Evolutionary conservation across 306 rosid species (phyloP).

Genomic region (Oemleria cerasiformis): DNA sequence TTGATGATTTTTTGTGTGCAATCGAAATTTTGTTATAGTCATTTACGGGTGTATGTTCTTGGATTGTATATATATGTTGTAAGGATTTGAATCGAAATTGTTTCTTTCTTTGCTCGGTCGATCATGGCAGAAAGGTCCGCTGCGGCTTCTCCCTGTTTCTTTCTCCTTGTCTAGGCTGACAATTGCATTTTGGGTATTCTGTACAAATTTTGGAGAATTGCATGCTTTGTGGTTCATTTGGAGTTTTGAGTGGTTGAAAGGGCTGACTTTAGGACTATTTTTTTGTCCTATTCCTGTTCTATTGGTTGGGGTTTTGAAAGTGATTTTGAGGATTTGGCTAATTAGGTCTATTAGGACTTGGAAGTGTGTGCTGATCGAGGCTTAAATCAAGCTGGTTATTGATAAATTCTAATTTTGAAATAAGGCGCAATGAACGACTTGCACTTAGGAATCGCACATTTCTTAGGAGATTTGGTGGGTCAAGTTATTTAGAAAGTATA

Average conservation of each 20-base stretch:
- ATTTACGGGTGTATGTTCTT: too few relatives aligned
- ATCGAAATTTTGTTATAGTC: too few relatives aligned
- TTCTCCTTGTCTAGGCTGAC: too few relatives aligned
- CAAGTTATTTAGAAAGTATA: background rate
- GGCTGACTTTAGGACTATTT: background rate
- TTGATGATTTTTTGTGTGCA: too few relatives aligned
- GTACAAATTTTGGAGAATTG: background rate
- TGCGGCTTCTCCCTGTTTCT: too few relatives aligned
- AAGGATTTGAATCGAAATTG: too few relatives aligned
- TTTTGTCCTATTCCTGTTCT: background rate
- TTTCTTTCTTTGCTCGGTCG: too few relatives aligned
- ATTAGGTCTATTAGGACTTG: constrained; percentile 19
- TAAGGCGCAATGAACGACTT: background rate
- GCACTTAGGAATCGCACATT: background rate
- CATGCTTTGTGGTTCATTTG: background rate
- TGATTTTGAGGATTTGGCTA: background rate
- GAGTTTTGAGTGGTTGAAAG: background rate
- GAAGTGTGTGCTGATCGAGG: background rate
- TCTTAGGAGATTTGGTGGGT: background rate
- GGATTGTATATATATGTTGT: too few relatives aligned
- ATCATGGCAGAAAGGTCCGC: too few relatives aligned
- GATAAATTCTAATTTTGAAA: background rate
- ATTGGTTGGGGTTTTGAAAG: background rate
- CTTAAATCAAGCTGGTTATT: background rate
- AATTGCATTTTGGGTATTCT: background rate